Evolutionary conservation across 495 filamentous ascomycete species (phyloP).

Genomic region (Trichoderma reesei): DNA sequence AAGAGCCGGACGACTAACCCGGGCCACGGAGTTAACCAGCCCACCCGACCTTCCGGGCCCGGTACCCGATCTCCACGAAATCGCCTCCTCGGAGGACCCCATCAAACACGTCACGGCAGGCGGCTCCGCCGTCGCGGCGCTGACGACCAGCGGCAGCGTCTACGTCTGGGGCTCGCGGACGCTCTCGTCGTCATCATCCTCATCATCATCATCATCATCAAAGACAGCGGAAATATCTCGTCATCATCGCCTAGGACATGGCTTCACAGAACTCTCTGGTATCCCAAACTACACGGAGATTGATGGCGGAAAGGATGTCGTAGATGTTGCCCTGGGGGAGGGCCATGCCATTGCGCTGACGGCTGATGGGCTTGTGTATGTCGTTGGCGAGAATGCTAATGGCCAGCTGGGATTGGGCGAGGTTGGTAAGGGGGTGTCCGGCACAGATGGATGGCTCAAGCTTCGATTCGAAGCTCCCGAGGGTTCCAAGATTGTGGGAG

Average conservation of each 20-base stretch:
- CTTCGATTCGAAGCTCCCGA: conserved; percentile 22
- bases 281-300: conserved; percentile 28
- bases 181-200: background rate
- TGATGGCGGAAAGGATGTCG: conserved; percentile 29
- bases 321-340: conserved; percentile 49
- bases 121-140: conserved; percentile 47
- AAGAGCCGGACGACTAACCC: background rate
- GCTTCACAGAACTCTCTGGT: conserved; percentile 19
- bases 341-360: conserved; percentile 49
- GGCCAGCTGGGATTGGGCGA: conserved; percentile 49
- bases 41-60: conserved; percentile 33
- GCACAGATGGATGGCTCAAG: conserved; percentile 23
- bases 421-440: conserved; percentile 7
- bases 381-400: conserved; percentile 42
- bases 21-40: conserved; percentile 12
- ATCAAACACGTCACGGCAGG: conserved; percentile 45
- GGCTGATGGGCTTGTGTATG: conserved; percentile 40
- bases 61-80: conserved; percentile 38
- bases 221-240: background rate
- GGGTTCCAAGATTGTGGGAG: conserved; percentile 23
- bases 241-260: conserved; percentile 8
- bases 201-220: conserved; percentile 11
- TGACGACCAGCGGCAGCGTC: conserved; percentile 47
- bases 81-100: conserved; percentile 32
- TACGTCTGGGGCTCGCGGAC: conserved; percentile 52